These are phyloP conservation scores for Thymus quinquecostatus DNA, from an alignment of 257 asterid species.

Conservation along the genomic window DNA sequence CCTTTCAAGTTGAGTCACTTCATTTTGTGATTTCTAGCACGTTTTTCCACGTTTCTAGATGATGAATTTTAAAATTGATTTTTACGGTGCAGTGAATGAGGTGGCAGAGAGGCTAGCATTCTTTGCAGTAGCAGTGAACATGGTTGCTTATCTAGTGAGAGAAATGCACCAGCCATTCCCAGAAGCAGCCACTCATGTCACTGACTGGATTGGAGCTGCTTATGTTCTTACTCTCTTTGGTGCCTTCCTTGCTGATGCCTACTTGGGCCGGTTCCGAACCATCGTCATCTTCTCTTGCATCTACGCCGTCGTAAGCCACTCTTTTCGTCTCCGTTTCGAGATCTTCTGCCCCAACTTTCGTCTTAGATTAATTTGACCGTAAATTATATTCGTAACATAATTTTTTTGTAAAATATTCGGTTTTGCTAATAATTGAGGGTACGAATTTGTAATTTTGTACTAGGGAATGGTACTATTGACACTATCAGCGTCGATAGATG, in stretches of 20 bases:
- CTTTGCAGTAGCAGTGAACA: constrained; percentile 71
- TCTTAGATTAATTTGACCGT: too few relatives aligned
- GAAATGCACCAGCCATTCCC: constrained; percentile 77
- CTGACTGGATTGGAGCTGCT: constrained; percentile 87
- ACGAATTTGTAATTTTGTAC: neutral
- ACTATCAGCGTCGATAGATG: constrained; percentile 67
- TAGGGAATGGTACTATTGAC: constrained; percentile 81
- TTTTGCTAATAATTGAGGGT: too few relatives aligned
- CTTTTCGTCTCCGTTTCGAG: too few relatives aligned
- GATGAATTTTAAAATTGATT: too few relatives aligned
- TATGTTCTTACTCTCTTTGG: constrained; percentile 74
- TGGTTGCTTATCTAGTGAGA: constrained; percentile 62
- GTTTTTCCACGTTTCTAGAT: too few relatives aligned
- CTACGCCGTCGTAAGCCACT: constrained; percentile 52
- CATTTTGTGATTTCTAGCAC: too few relatives aligned
- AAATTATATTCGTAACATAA: too few relatives aligned
- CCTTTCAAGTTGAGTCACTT: neutral
- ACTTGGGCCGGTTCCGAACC: constrained; percentile 74
- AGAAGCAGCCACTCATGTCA: constrained; percentile 77
- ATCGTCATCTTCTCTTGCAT: constrained; percentile 70
- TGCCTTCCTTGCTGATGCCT: constrained; percentile 82
- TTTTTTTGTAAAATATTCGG: too few relatives aligned
- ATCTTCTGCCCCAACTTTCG: too few relatives aligned
- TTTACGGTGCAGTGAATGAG: constrained; percentile 53
- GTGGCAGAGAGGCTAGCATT: constrained; percentile 87